Percentiles rank a stretch among this genome's conserved stretches.
These are phyloP conservation scores for Fusarium sp. DNA, from an alignment of 2,329 filamentous ascomycete genomes.

Conservation along the genomic window DNA sequence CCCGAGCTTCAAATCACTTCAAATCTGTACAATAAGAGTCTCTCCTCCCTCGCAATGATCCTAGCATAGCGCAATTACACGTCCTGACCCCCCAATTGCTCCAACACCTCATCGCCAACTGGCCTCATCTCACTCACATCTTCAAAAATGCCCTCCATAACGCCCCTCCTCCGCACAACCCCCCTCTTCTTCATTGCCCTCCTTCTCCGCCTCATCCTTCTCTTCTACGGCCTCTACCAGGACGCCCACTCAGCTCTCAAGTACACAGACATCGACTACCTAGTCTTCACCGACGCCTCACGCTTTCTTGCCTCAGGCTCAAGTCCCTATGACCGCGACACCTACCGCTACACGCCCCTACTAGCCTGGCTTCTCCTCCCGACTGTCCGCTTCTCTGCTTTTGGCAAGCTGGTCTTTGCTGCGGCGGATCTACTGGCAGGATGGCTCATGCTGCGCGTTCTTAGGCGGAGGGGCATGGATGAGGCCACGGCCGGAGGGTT, in stretches of 20 bases:
- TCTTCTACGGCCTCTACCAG: constrained; percentile 92
- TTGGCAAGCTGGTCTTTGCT: constrained; percentile 90
- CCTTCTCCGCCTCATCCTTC: constrained; percentile 76
- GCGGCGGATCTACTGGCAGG: constrained; percentile 86
- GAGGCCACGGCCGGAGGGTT: constrained; percentile 74
- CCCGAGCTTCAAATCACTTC: neutral
- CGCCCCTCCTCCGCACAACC: constrained; percentile 47
- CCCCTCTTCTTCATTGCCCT: constrained; percentile 69
- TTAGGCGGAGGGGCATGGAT: constrained; percentile 59
- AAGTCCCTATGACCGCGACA: constrained; percentile 89
- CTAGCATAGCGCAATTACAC: neutral
- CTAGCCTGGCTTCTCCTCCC: constrained; percentile 92
- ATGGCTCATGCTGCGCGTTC: constrained; percentile 71
- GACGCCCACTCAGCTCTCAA: constrained; percentile 92
- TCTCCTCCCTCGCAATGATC: constrained; percentile 26
- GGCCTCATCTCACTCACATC: constrained; percentile 34
- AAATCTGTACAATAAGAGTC: neutral
- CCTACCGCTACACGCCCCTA: constrained; percentile 96
- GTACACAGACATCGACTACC: constrained; percentile 99
- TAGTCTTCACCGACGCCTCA: constrained; percentile 96
- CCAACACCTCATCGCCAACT: constrained; percentile 39
- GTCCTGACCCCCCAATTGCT: constrained; percentile 12
- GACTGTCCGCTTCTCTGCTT: constrained; percentile 79
- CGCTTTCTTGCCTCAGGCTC: constrained; percentile 75
- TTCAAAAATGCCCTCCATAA: constrained; percentile 37